These are phyloP conservation scores for Solanum peruvianum DNA, from an alignment of 257 asterid genomes.

Conservation along the genomic window DNA sequence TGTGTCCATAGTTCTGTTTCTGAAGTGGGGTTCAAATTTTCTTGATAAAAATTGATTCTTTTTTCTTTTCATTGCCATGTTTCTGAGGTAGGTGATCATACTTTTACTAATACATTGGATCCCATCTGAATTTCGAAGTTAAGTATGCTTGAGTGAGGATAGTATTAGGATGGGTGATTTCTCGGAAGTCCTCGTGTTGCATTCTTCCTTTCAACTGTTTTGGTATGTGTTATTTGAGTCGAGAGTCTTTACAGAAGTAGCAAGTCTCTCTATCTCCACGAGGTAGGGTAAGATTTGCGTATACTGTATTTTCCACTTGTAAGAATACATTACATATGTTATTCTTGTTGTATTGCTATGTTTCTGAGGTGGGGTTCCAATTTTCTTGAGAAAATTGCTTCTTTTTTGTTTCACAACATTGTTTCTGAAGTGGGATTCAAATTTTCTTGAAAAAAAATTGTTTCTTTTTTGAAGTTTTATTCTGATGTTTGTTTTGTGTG, in stretches of 20 bases:
- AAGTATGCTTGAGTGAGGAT: too few relatives aligned
- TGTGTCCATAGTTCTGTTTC: too few relatives aligned
- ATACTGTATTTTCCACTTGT: too few relatives aligned
- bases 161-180: neutral
- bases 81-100: neutral
- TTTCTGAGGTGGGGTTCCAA: conserved; percentile 28
- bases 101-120: neutral
- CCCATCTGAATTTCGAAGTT: neutral
- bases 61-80: neutral
- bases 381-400: neutral
- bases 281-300: neutral
- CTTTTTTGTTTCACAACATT: conserved; percentile 19
- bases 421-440: conserved; percentile 59
- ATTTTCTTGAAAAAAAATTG: neutral
- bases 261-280: neutral
- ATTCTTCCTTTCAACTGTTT: neutral
- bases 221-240: neutral
- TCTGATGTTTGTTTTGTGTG: neutral
- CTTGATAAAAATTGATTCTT: too few relatives aligned
- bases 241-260: neutral
- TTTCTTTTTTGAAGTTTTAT: neutral
- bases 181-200: neutral
- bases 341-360: neutral
- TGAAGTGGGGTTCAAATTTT: too few relatives aligned
- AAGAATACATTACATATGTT: neutral